These are phyloP conservation scores for Glaciozyma antarctica DNA, from an alignment of 768 basidiomycete genomes.

Conservation along the genomic window DNA sequence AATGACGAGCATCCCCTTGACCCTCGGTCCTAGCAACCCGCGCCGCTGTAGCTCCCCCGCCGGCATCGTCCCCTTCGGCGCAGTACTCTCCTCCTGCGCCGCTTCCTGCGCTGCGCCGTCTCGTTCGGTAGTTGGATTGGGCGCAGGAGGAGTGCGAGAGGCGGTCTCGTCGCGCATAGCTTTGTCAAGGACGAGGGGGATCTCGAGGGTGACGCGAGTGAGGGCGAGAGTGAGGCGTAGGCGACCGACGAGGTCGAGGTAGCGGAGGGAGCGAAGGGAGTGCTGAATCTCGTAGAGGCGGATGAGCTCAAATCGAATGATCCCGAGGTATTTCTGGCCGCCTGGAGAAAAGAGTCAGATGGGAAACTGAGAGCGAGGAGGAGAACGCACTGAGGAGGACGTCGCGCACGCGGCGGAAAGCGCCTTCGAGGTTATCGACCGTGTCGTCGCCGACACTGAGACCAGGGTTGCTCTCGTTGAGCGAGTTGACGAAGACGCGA, in stretches of 20 bases:
- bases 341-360: conserved; percentile 2
- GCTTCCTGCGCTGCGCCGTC: neutral
- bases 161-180: conserved; percentile 48
- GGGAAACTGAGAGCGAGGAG: neutral
- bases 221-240: conserved; percentile 67
- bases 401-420: conserved; percentile 61
- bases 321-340: conserved; percentile 61
- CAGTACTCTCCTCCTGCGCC: neutral
- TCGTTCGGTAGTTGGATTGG: neutral
- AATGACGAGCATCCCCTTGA: conserved; percentile 30
- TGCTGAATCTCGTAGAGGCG: conserved; percentile 64
- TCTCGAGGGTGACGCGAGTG: conserved; percentile 61
- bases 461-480: conserved; percentile 70
- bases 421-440: conserved; percentile 62
- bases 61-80: conserved; percentile 6
- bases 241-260: conserved; percentile 66
- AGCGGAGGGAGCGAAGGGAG: conserved; percentile 62
- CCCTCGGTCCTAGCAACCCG: conserved; percentile 27
- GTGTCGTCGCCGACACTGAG: conserved; percentile 68
- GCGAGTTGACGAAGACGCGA: conserved; percentile 59
- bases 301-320: conserved; percentile 61
- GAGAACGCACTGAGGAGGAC: conserved; percentile 56
- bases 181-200: conserved; percentile 63
- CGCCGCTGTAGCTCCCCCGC: conserved; percentile 23
- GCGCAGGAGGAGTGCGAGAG: neutral